Base-by-base conservation (phyloP, 768 basidiomycete species). In the Tephrocybe sp. region DNA sequence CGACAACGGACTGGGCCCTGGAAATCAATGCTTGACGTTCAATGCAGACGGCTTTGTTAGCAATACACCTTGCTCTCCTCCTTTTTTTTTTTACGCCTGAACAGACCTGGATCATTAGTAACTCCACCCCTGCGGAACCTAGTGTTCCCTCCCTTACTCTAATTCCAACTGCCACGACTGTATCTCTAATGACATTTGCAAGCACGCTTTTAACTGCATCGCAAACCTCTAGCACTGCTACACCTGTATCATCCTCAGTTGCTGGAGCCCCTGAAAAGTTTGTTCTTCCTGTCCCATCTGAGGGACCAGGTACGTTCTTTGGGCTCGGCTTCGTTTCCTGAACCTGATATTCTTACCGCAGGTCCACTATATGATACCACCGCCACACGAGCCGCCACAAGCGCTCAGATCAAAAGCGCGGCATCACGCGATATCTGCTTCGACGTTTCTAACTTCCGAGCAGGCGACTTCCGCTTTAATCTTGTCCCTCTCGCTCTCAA, bases 381-480 rank as follows among this genome's bases (percentile, higher is more conserved):
- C 7, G 62, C 62, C 6, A 61, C 52, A 19, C 57, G 63, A 26
- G 60, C 54, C 25, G 60, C 61, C 21, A 61, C 57, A 18, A 45
- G 40, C 21, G 47, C 52, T 28, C 61, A 60, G 31, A 59, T 60
- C 36, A 54, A 49, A 31, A 62, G 47, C 25, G 55, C 52, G 15
- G 53, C 51, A 2, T 56, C 62, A 9, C 60, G 61, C 25, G 55
- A 65, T 32, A 58, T 57, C n/a, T 63, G 60, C 26, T 63, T 66
- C 47, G 61, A 66, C 34, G 60, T 62, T 31, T 64, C 65, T 5
- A 55, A 68, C 55, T 66, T 69, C 58, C 55, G 58, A 18, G 60
- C 62, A 44, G 64, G 64, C 19, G 64, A 65, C 39, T 62, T 61
- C 38, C 52, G 64, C 25, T 65, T 65, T 52, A 68, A 69, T 55